Evolutionary conservation across 371 early-diverging fungal species (phyloP).

Genomic region (Actinomortierella ambigua): DNA sequence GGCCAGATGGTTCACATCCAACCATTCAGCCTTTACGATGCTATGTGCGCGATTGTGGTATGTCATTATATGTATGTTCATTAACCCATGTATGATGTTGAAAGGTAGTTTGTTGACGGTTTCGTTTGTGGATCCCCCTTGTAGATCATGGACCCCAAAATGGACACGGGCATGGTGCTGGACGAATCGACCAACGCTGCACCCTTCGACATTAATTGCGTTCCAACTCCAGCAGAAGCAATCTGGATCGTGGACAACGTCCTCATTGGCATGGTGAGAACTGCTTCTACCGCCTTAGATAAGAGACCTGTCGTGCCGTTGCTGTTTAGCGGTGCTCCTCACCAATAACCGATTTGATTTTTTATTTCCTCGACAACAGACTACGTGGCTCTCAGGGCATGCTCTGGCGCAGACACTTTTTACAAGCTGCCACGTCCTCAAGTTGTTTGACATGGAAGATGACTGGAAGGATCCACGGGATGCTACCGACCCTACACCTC

Average conservation of each 20-base stretch:
- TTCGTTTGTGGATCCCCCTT: background rate
- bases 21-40: slow-evolving; percentile 71
- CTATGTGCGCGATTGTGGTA: slow-evolving; percentile 82
- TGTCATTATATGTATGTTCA: background rate
- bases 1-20: slow-evolving; percentile 68
- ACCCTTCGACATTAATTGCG: slow-evolving; percentile 52
- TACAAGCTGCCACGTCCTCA: slow-evolving; percentile 71
- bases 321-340: no score
- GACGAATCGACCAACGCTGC: slow-evolving; percentile 46
- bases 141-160: slow-evolving; percentile 82
- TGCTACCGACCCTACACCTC: slow-evolving; percentile 11
- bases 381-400: slow-evolving; percentile 79
- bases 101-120: background rate
- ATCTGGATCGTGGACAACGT: slow-evolving; percentile 73
- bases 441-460: slow-evolving; percentile 48
- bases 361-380: slow-evolving; percentile 39
- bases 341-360: no score
- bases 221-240: slow-evolving; percentile 51
- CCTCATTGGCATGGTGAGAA: slow-evolving; percentile 62
- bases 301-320: no score
- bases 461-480: background rate
- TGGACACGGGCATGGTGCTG: slow-evolving; percentile 78
- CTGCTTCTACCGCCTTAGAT: no score
- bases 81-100: no score
- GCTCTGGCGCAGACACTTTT: slow-evolving; percentile 74